These are phyloP conservation scores for Sclerotinia sclerotiorum DNA, from an alignment of 2,329 filamentous ascomycete genomes.

Conservation along the genomic window DNA sequence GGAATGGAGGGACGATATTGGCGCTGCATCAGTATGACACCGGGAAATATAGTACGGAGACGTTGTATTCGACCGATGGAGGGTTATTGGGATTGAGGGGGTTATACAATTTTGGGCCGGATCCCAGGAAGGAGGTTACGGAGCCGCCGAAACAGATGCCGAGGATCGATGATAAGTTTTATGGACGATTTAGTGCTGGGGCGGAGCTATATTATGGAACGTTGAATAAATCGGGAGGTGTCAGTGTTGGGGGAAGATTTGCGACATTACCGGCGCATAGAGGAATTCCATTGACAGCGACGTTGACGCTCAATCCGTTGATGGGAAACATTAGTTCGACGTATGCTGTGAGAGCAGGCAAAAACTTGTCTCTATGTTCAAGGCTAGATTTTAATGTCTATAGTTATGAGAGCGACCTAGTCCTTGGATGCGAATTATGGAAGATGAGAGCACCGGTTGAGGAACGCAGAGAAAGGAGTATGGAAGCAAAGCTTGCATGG, in stretches of 20 bases:
- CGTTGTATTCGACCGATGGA: constrained; percentile 88
- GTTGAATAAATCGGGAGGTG: constrained; percentile 87
- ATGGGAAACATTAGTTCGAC: constrained; percentile 92
- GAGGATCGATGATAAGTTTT: constrained; percentile 57
- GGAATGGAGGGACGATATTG: constrained; percentile 74
- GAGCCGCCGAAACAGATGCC: constrained; percentile 26
- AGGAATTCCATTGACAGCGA: constrained; percentile 90
- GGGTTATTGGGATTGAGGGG: constrained; percentile 83
- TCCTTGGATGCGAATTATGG: constrained; percentile 92
- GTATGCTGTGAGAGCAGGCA: constrained; percentile 86
- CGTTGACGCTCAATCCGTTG: constrained; percentile 86
- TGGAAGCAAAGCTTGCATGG: constrained; percentile 56
- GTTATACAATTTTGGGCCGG: constrained; percentile 83
- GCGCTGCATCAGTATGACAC: constrained; percentile 77
- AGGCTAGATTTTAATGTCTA: constrained; percentile 97
- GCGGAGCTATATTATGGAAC: constrained; percentile 95
- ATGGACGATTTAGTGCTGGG: constrained; percentile 84
- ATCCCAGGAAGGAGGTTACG: constrained; percentile 33
- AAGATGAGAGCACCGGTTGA: constrained; percentile 50
- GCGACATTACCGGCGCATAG: constrained; percentile 78
- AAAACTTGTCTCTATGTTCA: constrained; percentile 80
- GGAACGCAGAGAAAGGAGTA: constrained; percentile 46
- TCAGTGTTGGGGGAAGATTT: constrained; percentile 86
- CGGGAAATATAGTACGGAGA: constrained; percentile 85
- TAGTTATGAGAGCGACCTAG: constrained; percentile 93